Evolutionary conservation across 2,329 filamentous ascomycete genomes (phyloP).

Genomic region (Penicillium sp.): DNA sequence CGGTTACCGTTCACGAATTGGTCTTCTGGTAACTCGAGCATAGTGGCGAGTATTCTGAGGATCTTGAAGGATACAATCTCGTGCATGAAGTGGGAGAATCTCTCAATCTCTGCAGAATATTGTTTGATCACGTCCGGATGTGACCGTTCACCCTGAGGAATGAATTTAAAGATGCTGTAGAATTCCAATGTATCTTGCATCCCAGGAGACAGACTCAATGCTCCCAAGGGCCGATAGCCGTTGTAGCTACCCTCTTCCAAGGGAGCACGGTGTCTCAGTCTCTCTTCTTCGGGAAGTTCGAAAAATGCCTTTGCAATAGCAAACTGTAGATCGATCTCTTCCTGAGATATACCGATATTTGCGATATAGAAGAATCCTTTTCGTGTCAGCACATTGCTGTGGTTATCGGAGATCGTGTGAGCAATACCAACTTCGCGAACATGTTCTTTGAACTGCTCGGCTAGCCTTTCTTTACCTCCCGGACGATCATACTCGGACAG

Average conservation of each 20-base stretch:
- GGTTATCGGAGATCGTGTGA: background rate
- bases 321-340: constrained; percentile 60
- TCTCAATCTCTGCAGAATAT: constrained; percentile 56
- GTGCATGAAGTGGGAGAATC: constrained; percentile 53
- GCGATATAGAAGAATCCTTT: constrained; percentile 61
- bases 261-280: constrained; percentile 53
- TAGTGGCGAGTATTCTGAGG: constrained; percentile 58
- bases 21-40: constrained; percentile 60
- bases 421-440: constrained; percentile 43
- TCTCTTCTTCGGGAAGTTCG: constrained; percentile 55
- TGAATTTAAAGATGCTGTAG: constrained; percentile 63
- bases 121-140: constrained; percentile 52
- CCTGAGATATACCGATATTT: constrained; percentile 59
- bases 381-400: background rate
- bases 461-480: constrained; percentile 54
- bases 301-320: constrained; percentile 59
- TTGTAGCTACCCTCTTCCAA: constrained; percentile 57
- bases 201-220: constrained; percentile 32
- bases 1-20: constrained; percentile 55
- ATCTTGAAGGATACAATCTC: constrained; percentile 56
- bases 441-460: constrained; percentile 55
- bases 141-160: constrained; percentile 41
- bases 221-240: constrained; percentile 51
- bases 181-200: constrained; percentile 56
- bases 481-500: constrained; percentile 54